phyloP scores from a whole-genome alignment of 345 rosid genomes.

The Gossypium arboreum region DNA sequence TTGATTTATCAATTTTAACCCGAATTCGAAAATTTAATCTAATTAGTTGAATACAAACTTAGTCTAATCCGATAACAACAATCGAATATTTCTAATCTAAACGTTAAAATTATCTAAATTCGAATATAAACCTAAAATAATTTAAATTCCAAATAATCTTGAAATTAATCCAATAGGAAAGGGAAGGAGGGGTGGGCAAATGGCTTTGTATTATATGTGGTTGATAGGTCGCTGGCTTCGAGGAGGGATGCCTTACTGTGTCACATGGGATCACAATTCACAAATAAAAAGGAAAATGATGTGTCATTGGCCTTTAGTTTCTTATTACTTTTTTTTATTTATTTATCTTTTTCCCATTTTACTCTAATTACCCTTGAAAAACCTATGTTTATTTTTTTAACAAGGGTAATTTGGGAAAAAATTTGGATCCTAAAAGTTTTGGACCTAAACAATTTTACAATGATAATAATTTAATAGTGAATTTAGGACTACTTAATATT shows the following conservation, averaged over 20 bases:
- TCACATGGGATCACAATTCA: constrained; percentile 14
- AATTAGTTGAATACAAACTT: too few species aligned
- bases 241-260: not conserved
- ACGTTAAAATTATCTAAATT: too few species aligned
- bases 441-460: not conserved
- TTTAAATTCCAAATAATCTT: too few species aligned
- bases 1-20: too few species aligned
- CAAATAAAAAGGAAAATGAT: constrained; percentile 27
- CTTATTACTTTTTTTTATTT: not conserved
- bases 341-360: too few species aligned
- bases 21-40: too few species aligned
- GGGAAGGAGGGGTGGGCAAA: not conserved
- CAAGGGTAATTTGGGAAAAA: not conserved
- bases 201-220: not conserved
- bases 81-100: too few species aligned
- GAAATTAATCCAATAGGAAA: too few species aligned
- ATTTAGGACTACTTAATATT: not conserved
- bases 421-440: not conserved
- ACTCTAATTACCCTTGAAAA: too few species aligned
- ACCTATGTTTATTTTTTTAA: not conserved
- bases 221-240: constrained; percentile 25
- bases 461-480: not conserved
- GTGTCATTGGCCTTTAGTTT: constrained; percentile 21
- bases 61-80: too few species aligned
- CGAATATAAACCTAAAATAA: too few species aligned